Evolutionary conservation across 2,329 filamentous ascomycete species (phyloP), one percentile per base, ranked within the genome.

Genomic region (Epichloe sp.): DNA sequence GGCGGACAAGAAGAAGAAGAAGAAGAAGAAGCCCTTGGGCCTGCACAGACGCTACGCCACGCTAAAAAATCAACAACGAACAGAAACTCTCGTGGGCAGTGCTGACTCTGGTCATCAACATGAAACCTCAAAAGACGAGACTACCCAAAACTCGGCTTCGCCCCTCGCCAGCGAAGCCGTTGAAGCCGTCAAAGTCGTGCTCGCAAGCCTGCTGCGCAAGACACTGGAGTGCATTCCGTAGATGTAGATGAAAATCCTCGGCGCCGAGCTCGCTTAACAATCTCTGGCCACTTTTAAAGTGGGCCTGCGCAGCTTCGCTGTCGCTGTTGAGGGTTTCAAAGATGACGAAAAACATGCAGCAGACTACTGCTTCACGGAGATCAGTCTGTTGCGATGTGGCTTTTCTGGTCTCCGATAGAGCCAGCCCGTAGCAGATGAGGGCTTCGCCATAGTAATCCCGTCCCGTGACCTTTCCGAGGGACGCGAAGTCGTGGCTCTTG

Each of bases 281-380:
- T 52, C 58, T 60, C 50, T 67, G 62, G 1, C 68, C 69, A 49
- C 63, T 65, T 45, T 58, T 60, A 45, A 69, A 59, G 53, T 71
- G 69, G 7, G 60, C 56, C 14, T 68, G 58, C 0, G 67, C 67
- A 1, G 62, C 63, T 19, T 58, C 56, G 10, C 57, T 56, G 52
- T 70, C 68, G 21, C 63, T 65, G 52, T 71, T 67, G 40, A 68
- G 50, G 2, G 61, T 59, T 50, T 69, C 67, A 48, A 70, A 68
- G 48, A 66, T 60, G 50, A 65, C 60, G 54, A 69, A 69, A 42
- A 70, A 61, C 46, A 70, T 59, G 49, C 62, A 68, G 51, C 65
- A 64, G 3, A 69, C 48, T 10, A 68, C 60, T 2, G 65, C 64
- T 3, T 63, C 59, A 11, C 57, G 56, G 2, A 64, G 53, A 31